Evolutionary conservation across 768 basidiomycete genomes (phyloP).

Genomic region (Favolaschia claudopus): DNA sequence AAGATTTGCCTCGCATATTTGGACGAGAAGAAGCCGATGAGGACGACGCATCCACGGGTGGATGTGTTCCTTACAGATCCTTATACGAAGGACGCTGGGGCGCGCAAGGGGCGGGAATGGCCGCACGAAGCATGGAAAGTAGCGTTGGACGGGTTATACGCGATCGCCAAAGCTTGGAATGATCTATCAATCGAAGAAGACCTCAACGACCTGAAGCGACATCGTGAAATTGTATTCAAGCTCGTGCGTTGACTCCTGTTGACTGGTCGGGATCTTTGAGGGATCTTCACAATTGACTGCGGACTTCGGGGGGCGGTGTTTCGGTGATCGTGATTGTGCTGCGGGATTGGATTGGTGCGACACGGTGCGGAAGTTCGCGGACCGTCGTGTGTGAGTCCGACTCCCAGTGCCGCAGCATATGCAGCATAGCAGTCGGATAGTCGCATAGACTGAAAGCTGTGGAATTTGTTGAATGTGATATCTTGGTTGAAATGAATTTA

Average conservation of each 20-base stretch:
- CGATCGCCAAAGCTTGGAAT: conserved; percentile 59
- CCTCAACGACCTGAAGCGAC: conserved; percentile 12
- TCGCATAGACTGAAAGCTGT: too few relatives aligned
- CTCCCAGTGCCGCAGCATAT: too few relatives aligned
- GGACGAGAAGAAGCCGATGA: conserved; percentile 43
- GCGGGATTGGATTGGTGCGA: too few relatives aligned
- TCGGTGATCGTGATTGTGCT: too few relatives aligned
- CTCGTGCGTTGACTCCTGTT: background rate
- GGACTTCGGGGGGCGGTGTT: too few relatives aligned
- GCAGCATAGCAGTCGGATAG: too few relatives aligned
- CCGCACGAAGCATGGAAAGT: conserved; percentile 71
- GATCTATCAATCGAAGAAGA: conserved; percentile 57
- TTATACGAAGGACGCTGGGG: conserved; percentile 55
- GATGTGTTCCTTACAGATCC: conserved; percentile 61
- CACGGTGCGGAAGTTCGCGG: too few relatives aligned
- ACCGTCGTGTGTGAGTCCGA: too few relatives aligned
- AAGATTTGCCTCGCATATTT: conserved; percentile 68
- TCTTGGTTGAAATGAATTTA: too few relatives aligned
- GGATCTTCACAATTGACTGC: too few relatives aligned
- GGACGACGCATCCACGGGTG: conserved; percentile 51
- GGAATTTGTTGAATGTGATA: too few relatives aligned
- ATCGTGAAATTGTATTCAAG: conserved; percentile 18
- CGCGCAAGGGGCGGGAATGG: conserved; percentile 80
- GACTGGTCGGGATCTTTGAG: too few relatives aligned
- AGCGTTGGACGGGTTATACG: conserved; percentile 52